Evolutionary conservation across 108 stramenopile species (phyloP), one percentile per base, ranked within the genome.

Genomic region (Nannochloropsis granulata): DNA sequence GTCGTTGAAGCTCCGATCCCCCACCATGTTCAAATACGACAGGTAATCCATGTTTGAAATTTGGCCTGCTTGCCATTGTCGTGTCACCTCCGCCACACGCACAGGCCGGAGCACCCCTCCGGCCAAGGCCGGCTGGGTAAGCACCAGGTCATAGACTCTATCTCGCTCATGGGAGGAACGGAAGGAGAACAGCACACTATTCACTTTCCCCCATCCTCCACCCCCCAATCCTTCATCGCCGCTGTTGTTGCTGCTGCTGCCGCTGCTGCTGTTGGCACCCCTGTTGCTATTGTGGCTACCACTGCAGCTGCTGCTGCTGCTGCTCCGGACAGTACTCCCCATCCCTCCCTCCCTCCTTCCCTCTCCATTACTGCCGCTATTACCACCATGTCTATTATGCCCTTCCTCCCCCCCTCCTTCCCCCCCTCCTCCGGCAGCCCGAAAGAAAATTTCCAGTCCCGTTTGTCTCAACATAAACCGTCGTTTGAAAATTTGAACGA

Each of bases 1-100:
- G 88, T 99, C 99, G 84, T 95, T 94, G 80, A 94, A 91, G 78
- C 92, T 93, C 79, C 99, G 90, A 13, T 94, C 98, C 10, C 98
- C 97, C 12, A 95, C 95, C 25, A 93, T 92, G 91, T 99, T 99
- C 25, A 99, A 88, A 34, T 92, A 89, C 80, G 94, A 84, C n/a
- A 99, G 86, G 92, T 99, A 99, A 78, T 97, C 95, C 83, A 93
- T 97, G 86, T 97, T 99, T 46, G 92, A 91, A 43, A 98, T 89
- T 26, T 43, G 71, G 8, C 90, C 42, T 25, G 43, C 21, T 24
- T 84, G 84, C 91, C 91, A 92, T 23, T 79, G 85, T 13, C 78
- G 43, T 16, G 84, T 83, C 44, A 84, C 71, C 13, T 88, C 46
- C 23, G n/a, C 80, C 9, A 88, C 23, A 42, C 26, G 34, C 26